Evolutionary conservation across 441 rosid species (phyloP).

Genomic region (Gossypium schwendimanii): DNA sequence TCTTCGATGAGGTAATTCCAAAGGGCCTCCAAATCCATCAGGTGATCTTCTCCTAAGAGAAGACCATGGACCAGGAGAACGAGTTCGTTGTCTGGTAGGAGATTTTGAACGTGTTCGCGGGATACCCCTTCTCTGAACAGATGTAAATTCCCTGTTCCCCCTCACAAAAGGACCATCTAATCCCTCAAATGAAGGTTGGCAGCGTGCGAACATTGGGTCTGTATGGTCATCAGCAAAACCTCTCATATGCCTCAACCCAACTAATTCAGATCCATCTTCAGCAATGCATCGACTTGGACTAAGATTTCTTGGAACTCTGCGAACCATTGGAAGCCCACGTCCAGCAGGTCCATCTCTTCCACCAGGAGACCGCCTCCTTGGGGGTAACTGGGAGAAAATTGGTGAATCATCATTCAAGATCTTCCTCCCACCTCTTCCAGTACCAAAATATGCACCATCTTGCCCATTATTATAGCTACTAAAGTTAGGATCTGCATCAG

Average conservation of each 20-base stretch:
- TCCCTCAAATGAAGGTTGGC: slow-evolving; percentile 51
- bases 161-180: slow-evolving; percentile 47
- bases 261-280: slow-evolving; percentile 50
- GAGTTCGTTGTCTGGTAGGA: slow-evolving; percentile 58
- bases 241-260: slow-evolving; percentile 55
- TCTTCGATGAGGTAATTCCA: slow-evolving; percentile 51
- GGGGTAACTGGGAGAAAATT: slow-evolving; percentile 31
- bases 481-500: slow-evolving; percentile 39
- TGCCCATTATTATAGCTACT: slow-evolving; percentile 40
- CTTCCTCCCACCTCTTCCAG: slow-evolving; percentile 60
- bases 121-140: slow-evolving; percentile 46
- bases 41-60: slow-evolving; percentile 71
- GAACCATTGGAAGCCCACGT: slow-evolving; percentile 40
- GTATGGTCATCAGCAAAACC: slow-evolving; percentile 40
- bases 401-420: slow-evolving; percentile 32
- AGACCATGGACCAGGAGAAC: slow-evolving; percentile 66
- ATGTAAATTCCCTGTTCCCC: slow-evolving; percentile 46
- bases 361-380: slow-evolving; percentile 48
- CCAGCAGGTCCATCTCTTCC: slow-evolving; percentile 41
- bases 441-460: slow-evolving; percentile 45
- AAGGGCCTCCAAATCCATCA: slow-evolving; percentile 52
- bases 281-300: slow-evolving; percentile 35
- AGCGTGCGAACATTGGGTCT: slow-evolving; percentile 37
- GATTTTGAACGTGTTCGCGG: slow-evolving; percentile 57
- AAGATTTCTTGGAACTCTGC: slow-evolving; percentile 47